A percentile compares a stretch with the other conserved stretches of the same genome.
phyloP scores from a whole-genome alignment of 768 basidiomycete species.

The Neoboletus subvelutipes region DNA sequence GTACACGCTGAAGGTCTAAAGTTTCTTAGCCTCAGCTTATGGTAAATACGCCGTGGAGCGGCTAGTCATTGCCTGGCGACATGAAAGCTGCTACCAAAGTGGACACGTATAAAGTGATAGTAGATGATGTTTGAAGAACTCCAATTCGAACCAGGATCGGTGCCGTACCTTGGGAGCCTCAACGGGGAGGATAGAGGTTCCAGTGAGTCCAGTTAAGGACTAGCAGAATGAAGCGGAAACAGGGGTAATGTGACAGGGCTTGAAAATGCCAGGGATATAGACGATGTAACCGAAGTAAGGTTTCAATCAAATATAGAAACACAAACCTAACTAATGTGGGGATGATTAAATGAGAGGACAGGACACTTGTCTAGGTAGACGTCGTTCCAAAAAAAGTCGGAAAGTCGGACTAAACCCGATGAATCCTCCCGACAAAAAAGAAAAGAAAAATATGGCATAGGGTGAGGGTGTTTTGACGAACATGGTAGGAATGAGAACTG shows the following conservation, averaged over 20 bases:
- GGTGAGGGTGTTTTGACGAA: background rate
- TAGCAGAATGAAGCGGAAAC: constrained; percentile 1
- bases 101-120: background rate
- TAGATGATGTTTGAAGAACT: background rate
- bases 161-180: background rate
- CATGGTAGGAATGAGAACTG: constrained; percentile 2
- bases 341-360: constrained; percentile 34
- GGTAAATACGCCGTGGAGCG: background rate
- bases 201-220: background rate
- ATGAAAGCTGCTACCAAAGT: background rate
- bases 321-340: constrained; percentile 22
- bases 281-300: constrained; percentile 12
- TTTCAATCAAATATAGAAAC: constrained; percentile 20
- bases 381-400: constrained; percentile 15
- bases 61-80: background rate
- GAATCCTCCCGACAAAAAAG: no score
- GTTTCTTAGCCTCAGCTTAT: background rate
- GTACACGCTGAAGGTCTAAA: background rate
- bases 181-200: background rate
- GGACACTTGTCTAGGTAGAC: constrained; percentile 26
- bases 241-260: background rate
- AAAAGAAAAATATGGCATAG: constrained; percentile 5
- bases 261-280: constrained; percentile 12
- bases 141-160: background rate
- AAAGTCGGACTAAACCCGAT: background rate